Conservation (phyloP, 176 grass and related monocot species). For the Phyllostachys edulis region DNA sequence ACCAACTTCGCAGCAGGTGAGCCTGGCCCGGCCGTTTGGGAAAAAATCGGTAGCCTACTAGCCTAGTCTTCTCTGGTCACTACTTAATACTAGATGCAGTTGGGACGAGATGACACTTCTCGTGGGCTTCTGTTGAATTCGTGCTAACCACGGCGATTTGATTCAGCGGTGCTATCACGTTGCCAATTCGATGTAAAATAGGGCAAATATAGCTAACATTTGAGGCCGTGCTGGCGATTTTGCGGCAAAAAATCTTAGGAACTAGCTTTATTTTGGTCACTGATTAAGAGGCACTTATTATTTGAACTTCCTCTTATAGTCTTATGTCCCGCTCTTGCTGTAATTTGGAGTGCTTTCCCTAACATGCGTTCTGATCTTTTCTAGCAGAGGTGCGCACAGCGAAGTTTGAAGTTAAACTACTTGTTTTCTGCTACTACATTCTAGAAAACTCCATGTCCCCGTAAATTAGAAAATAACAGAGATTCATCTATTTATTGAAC, state of each 20-base stretch:
- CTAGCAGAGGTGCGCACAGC: background rate
- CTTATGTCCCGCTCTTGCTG: background rate
- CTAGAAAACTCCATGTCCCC: background rate
- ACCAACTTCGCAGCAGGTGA: slow-evolving; percentile 98
- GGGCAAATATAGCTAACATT: background rate
- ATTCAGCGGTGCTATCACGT: background rate
- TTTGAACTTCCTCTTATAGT: background rate
- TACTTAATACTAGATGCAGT: background rate
- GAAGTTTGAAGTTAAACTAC: background rate
- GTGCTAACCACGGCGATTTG: background rate
- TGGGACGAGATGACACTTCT: background rate
- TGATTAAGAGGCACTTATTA: background rate
- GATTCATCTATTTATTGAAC: background rate
- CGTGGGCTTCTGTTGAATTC: background rate
- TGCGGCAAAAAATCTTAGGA: background rate
- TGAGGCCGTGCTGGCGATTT: background rate
- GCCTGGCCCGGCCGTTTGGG: background rate
- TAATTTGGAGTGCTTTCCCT: background rate
- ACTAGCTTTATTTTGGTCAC: background rate
- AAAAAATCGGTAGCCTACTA: background rate
- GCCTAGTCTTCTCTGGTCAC: background rate
- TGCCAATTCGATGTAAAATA: background rate
- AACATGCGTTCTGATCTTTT: background rate
- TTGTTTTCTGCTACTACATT: background rate
- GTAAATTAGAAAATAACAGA: background rate